Evolutionary conservation across 169 alveolate genomes (phyloP).

Genomic region (Toxoplasma gondii): DNA sequence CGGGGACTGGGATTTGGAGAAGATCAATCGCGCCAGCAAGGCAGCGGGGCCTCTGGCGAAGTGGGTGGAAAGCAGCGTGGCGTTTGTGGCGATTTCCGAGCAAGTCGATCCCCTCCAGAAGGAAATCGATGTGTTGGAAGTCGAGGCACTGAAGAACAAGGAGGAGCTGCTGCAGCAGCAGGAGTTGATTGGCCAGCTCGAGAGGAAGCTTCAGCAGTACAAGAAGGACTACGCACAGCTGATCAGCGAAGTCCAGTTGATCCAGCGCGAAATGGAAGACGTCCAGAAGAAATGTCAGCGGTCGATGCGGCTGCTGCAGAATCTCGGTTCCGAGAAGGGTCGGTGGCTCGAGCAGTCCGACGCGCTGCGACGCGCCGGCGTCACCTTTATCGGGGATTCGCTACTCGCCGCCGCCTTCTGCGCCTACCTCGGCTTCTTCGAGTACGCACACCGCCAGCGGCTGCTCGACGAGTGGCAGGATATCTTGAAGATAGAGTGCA

Average conservation of each 20-base stretch:
- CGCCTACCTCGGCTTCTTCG: conserved; percentile 95
- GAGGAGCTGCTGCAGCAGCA: conserved; percentile 85
- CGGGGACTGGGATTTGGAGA: conserved; percentile 94
- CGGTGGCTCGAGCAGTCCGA: conserved; percentile 69
- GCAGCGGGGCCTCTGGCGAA: conserved; percentile 98
- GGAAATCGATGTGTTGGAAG: conserved; percentile 91
- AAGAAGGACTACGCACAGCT: conserved; percentile 94
- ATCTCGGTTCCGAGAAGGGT: conserved; percentile 73
- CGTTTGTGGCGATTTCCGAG: conserved; percentile 88
- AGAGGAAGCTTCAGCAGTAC: conserved; percentile 85
- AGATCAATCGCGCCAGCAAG: conserved; percentile 92
- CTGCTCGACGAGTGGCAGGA: conserved; percentile 61
- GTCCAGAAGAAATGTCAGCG: conserved; percentile 93
- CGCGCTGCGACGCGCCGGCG: conserved; percentile 55
- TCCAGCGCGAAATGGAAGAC: conserved; percentile 92
- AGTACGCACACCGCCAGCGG: conserved; percentile 77
- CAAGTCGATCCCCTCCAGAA: conserved; percentile 94
- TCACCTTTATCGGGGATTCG: conserved; percentile 93
- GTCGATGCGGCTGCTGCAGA: conserved; percentile 70
- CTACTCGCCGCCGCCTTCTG: conserved; percentile 95
- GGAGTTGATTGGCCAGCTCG: conserved; percentile 73
- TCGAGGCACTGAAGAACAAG: conserved; percentile 87
- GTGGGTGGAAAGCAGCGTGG: conserved; percentile 93
- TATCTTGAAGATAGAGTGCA: conserved; percentile 42
- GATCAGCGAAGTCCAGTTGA: conserved; percentile 90